phyloP scores from a whole-genome alignment of 805 yeast genomes.

The Metschnikowia similis region DNA sequence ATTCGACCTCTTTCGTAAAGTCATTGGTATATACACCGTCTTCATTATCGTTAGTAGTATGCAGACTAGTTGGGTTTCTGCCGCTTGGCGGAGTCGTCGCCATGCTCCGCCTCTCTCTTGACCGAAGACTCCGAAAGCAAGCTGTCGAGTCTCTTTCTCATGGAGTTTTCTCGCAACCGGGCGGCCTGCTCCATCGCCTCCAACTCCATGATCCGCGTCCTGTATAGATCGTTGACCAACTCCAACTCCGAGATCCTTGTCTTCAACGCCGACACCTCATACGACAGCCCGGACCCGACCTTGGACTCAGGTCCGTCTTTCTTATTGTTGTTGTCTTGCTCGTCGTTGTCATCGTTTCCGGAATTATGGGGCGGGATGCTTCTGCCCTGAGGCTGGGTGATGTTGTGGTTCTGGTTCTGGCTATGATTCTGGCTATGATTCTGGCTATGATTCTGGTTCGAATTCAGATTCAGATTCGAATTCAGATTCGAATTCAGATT shows the following conservation, averaged over 20 bases:
- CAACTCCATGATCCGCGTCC: slow-evolving; percentile 76
- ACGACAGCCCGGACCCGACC: slow-evolving; percentile 9
- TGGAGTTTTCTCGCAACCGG: slow-evolving; percentile 44
- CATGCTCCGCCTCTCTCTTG: slow-evolving; percentile 11
- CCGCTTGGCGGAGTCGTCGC: slow-evolving; percentile 11
- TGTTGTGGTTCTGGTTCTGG: not conserved
- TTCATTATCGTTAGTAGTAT: not conserved
- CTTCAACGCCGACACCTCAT: slow-evolving; percentile 44
- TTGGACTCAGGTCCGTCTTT: slow-evolving; percentile 9
- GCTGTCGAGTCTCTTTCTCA: slow-evolving; percentile 49
- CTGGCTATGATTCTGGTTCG: not conserved
- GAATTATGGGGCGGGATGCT: not conserved
- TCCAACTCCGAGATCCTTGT: slow-evolving; percentile 86
- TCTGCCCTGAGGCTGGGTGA: not conserved
- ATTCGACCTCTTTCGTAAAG: not conserved
- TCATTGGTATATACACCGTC: not conserved
- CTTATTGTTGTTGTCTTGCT: slow-evolving; percentile 9
- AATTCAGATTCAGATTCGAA: no score
- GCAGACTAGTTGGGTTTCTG: slow-evolving; percentile 3
- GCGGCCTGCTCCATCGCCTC: slow-evolving; percentile 64
- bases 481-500: not conserved
- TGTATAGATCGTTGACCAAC: slow-evolving; percentile 82
- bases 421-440: not conserved
- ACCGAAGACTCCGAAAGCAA: slow-evolving; percentile 21
- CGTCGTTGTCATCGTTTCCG: slow-evolving; percentile 5